These are phyloP conservation scores for Pyrenophora tritici-repentis DNA, from an alignment of 2,329 filamentous ascomycete genomes.

Conservation along the genomic window DNA sequence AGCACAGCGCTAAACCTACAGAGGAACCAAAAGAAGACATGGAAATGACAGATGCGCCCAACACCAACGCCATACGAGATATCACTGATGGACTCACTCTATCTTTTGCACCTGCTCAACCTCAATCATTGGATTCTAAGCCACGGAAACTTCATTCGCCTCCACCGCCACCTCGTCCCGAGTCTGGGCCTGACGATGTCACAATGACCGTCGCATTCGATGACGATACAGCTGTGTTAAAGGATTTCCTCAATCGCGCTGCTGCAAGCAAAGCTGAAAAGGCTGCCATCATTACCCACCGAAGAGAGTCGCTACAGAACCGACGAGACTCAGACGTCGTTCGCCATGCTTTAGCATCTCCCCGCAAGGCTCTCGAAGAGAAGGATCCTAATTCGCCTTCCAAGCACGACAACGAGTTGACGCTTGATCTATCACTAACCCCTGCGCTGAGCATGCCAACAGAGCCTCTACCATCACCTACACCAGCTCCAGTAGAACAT, in stretches of 20 bases:
- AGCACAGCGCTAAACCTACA: too few relatives aligned
- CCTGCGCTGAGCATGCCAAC: constrained; percentile 29
- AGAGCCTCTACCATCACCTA: constrained; percentile 25
- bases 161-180: constrained; percentile 32
- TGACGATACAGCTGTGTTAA: constrained; percentile 56
- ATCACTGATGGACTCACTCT: constrained; percentile 43
- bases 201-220: constrained; percentile 46
- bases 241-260: constrained; percentile 56
- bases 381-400: constrained; percentile 57
- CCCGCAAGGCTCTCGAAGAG: constrained; percentile 51
- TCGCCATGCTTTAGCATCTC: constrained; percentile 53
- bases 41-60: background rate
- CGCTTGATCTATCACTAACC: constrained; percentile 39
- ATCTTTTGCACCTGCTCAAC: constrained; percentile 19
- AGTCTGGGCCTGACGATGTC: constrained; percentile 33
- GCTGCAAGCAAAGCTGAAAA: constrained; percentile 53
- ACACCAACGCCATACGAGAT: constrained; percentile 14
- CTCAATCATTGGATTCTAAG: constrained; percentile 12
- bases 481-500: constrained; percentile 11
- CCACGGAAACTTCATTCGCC: constrained; percentile 35
- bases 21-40: background rate
- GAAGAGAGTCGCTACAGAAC: constrained; percentile 52
- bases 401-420: constrained; percentile 40
- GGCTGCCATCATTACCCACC: constrained; percentile 38
- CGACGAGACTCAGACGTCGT: constrained; percentile 55